Conservation (phyloP, 768 basidiomycete species). For the Collybiopsis confluens region DNA sequence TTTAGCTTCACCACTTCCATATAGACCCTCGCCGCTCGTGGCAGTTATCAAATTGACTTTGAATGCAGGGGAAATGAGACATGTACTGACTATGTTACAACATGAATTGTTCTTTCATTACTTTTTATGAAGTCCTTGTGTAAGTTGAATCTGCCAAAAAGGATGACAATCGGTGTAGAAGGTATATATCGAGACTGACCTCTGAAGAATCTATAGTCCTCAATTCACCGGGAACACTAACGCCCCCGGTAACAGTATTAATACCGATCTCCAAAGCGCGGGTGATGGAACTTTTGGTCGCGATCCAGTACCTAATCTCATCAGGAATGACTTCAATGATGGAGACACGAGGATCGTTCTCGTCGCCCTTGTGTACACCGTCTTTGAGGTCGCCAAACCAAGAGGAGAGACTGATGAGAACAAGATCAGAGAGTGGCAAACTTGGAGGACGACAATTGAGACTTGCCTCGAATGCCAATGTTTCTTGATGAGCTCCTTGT, state of each 20-base stretch:
- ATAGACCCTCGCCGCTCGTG: too few relatives aligned
- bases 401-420: constrained; percentile 55
- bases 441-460: neutral
- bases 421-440: neutral
- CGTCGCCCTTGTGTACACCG: constrained; percentile 78
- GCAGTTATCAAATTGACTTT: too few relatives aligned
- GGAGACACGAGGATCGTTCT: constrained; percentile 72
- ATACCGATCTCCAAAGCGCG: constrained; percentile 58
- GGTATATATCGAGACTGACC: constrained; percentile 35
- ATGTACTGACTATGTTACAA: too few relatives aligned
- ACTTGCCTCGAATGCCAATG: constrained; percentile 56
- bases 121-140: constrained; percentile 29
- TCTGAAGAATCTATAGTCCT: constrained; percentile 70
- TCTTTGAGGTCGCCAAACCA: constrained; percentile 90
- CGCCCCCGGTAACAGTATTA: constrained; percentile 56
- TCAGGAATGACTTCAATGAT: constrained; percentile 76
- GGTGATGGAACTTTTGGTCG: constrained; percentile 54
- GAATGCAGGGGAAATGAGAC: too few relatives aligned
- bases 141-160: constrained; percentile 37
- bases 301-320: constrained; percentile 80
- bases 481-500: constrained; percentile 59
- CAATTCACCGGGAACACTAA: constrained; percentile 70
- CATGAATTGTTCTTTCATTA: neutral
- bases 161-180: neutral
- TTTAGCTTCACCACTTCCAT: too few relatives aligned